Percentiles rank a stretch among this genome's conserved stretches.
phyloP scores from a whole-genome alignment of 129 eudicot species.

The Oenanthe sinensis region DNA sequence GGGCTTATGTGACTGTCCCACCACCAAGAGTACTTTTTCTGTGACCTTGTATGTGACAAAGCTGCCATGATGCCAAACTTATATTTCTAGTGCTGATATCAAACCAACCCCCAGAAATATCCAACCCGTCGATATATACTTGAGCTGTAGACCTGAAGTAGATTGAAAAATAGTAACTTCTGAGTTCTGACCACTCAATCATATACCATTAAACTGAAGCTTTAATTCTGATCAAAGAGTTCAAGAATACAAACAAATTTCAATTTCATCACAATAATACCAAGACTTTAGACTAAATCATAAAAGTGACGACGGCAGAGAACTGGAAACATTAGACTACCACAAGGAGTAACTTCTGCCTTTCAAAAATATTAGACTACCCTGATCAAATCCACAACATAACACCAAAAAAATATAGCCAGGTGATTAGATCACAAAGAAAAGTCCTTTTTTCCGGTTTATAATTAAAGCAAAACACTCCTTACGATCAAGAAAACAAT shows the following conservation, averaged over 20 bases:
- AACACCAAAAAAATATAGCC: not conserved
- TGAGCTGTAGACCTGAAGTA: not conserved
- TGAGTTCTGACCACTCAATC: conserved; percentile 9
- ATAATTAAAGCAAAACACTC: not conserved
- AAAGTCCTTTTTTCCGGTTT: not conserved
- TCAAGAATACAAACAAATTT: not conserved
- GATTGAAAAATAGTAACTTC: not conserved
- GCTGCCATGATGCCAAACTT: conserved; percentile 44
- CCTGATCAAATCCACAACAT: conserved; percentile 3
- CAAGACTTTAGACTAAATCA: not conserved
- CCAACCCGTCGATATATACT: not conserved
- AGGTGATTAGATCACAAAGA: not conserved
- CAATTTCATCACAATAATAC: not conserved
- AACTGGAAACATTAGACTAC: conserved; percentile 1
- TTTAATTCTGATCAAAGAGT: conserved; percentile 17
- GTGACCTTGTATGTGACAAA: conserved; percentile 37
- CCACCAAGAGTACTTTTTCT: conserved; percentile 95
- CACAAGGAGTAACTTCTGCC: not conserved
- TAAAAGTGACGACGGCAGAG: not conserved
- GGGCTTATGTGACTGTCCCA: conserved; percentile 99
- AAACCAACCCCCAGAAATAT: not conserved
- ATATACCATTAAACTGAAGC: conserved; percentile 1
- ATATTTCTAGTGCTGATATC: not conserved
- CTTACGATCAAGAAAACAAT: not conserved
- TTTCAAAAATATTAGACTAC: not conserved